phyloP scores from a whole-genome alignment of 2,329 filamentous ascomycete species.

The Cladophialophora chaetospira region DNA sequence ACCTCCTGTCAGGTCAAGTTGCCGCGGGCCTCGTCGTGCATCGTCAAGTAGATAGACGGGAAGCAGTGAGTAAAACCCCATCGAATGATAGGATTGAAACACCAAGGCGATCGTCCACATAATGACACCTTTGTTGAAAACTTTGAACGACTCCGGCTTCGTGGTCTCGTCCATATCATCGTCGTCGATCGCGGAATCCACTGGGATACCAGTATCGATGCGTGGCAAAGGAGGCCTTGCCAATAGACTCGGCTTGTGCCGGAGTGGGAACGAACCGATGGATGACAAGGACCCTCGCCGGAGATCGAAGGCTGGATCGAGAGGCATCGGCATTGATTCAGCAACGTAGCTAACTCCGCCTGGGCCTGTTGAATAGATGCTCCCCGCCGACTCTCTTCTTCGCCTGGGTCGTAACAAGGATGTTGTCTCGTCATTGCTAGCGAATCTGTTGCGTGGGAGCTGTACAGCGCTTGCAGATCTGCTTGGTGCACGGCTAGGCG shows the following conservation, averaged over 20 bases:
- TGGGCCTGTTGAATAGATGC: background rate
- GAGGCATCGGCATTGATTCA: conserved; percentile 13
- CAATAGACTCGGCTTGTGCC: background rate
- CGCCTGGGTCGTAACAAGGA: conserved; percentile 13
- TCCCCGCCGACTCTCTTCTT: conserved; percentile 5
- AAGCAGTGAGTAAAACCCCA: conserved; percentile 49
- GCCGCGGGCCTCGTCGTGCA: conserved; percentile 24
- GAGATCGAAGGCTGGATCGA: conserved; percentile 26
- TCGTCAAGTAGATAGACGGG: conserved; percentile 49
- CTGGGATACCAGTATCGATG: background rate
- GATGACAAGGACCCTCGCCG: conserved; percentile 22
- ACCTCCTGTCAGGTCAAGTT: conserved; percentile 48
- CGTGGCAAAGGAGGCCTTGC: background rate
- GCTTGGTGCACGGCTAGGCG: background rate
- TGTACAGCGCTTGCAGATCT: too few species aligned
- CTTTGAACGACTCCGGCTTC: conserved; percentile 7
- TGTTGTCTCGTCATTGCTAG: conserved; percentile 19
- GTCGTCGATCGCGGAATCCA: conserved; percentile 14
- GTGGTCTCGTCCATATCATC: conserved; percentile 2
- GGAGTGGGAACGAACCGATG: conserved; percentile 17
- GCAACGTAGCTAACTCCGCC: conserved; percentile 12
- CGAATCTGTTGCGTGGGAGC: background rate
- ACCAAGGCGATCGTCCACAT: conserved; percentile 48
- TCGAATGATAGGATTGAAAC: conserved; percentile 50
- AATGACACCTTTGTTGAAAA: conserved; percentile 35